Evolutionary conservation across 2,329 filamentous ascomycete species (phyloP).

Genomic region (Nemania sp.): DNA sequence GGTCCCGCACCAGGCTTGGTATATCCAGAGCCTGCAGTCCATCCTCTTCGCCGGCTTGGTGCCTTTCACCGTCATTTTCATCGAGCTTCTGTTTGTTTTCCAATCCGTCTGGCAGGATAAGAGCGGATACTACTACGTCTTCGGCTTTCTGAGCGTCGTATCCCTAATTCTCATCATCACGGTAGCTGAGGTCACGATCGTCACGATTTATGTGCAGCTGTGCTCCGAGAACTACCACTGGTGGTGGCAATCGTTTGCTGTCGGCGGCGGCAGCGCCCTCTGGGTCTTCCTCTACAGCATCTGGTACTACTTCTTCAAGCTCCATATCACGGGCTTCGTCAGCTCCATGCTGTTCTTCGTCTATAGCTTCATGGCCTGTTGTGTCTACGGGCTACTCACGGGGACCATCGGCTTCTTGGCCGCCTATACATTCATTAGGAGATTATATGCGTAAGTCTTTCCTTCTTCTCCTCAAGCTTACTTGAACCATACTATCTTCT

Average conservation of each 20-base stretch:
- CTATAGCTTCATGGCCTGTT: slow-evolving; percentile 81
- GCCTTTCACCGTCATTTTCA: slow-evolving; percentile 85
- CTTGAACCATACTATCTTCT: background rate
- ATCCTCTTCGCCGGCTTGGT: slow-evolving; percentile 75
- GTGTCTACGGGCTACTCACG: slow-evolving; percentile 77
- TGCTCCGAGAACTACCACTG: slow-evolving; percentile 87
- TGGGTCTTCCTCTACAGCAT: slow-evolving; percentile 84
- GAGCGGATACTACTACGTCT: slow-evolving; percentile 89
- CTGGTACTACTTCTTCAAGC: slow-evolving; percentile 81
- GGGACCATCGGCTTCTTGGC: slow-evolving; percentile 85
- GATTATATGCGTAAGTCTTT: slow-evolving; percentile 72
- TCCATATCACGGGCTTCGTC: slow-evolving; percentile 80
- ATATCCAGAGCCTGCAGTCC: slow-evolving; percentile 64
- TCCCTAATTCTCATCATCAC: slow-evolving; percentile 73
- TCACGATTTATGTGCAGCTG: slow-evolving; percentile 80
- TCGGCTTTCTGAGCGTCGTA: slow-evolving; percentile 80
- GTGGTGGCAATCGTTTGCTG: slow-evolving; percentile 89
- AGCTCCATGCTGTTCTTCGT: slow-evolving; percentile 82
- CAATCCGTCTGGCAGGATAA: slow-evolving; percentile 89
- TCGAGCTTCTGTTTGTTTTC: slow-evolving; percentile 85
- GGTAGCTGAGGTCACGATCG: slow-evolving; percentile 80
- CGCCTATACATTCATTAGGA: slow-evolving; percentile 80
- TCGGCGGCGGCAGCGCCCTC: slow-evolving; percentile 73
- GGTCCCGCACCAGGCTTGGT: slow-evolving; percentile 77
- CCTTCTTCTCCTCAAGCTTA: background rate